These are phyloP conservation scores for Syzygium aqueum DNA, from an alignment of 345 rosid genomes.

Conservation along the genomic window DNA sequence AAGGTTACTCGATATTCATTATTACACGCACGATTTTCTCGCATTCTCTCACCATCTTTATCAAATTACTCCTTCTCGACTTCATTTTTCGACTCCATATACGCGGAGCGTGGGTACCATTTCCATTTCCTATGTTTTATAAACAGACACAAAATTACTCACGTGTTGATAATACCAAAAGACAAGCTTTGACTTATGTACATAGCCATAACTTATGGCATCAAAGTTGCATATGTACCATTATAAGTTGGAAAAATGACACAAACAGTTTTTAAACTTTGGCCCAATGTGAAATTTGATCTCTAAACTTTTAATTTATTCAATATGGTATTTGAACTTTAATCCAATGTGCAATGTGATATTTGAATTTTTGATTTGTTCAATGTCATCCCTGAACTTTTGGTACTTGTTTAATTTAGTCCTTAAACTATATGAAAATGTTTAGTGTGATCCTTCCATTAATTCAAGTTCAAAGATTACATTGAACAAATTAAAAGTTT, in stretches of 20 bases:
- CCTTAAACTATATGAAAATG: too few relatives aligned
- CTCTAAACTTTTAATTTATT: too few relatives aligned
- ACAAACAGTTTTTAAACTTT: too few relatives aligned
- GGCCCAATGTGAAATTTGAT: too few relatives aligned
- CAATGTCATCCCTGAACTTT: too few relatives aligned
- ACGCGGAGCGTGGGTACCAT: background rate
- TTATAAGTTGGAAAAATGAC: background rate
- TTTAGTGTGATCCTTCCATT: too few relatives aligned
- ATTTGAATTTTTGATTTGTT: too few relatives aligned
- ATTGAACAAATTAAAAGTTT: too few relatives aligned
- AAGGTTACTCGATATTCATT: background rate
- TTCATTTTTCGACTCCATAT: background rate
- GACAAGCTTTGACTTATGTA: background rate
- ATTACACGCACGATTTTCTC: background rate
- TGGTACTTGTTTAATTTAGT: too few relatives aligned
- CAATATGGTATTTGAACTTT: too few relatives aligned
- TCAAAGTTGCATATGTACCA: background rate
- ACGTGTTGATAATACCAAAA: background rate
- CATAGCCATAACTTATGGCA: background rate
- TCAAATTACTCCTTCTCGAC: background rate
- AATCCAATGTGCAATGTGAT: too few relatives aligned
- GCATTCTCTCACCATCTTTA: background rate
- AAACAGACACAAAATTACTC: background rate
- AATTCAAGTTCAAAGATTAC: too few relatives aligned
- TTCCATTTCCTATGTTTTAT: background rate